Percentiles rank a stretch among this genome's conserved stretches.
These are phyloP conservation scores for Carex arenaria DNA, from an alignment of 202 grass and related monocot genomes.

Conservation along the genomic window DNA sequence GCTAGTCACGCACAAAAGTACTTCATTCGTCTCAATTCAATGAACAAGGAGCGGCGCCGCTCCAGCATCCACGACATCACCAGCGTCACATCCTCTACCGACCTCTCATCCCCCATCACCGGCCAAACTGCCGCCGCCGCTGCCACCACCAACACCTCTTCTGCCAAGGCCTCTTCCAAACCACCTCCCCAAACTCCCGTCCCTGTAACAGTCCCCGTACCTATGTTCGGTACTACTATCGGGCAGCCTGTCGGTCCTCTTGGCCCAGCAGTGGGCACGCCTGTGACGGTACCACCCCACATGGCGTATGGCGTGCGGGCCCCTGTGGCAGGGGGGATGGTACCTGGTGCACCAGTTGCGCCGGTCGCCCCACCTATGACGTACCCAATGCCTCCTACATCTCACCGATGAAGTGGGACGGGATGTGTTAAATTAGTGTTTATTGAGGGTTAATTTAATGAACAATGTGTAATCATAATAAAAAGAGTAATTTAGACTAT, in stretches of 20 bases:
- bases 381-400: slow-evolving; percentile 65
- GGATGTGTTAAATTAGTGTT: slow-evolving; percentile 1
- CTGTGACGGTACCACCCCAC: slow-evolving; percentile 66
- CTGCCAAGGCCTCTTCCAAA: slow-evolving; percentile 50
- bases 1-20: slow-evolving; percentile 98
- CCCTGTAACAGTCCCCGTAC: slow-evolving; percentile 29
- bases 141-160: not conserved
- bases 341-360: slow-evolving; percentile 46
- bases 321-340: slow-evolving; percentile 48
- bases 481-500: slow-evolving; percentile 15
- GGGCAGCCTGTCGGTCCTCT: slow-evolving; percentile 83
- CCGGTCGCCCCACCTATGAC: slow-evolving; percentile 36
- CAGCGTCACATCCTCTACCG: slow-evolving; percentile 52
- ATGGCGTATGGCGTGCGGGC: slow-evolving; percentile 56
- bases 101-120: slow-evolving; percentile 51
- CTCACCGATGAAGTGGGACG: slow-evolving; percentile 37
- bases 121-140: slow-evolving; percentile 60
- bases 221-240: slow-evolving; percentile 65
- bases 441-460: slow-evolving; percentile 16
- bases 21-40: slow-evolving; percentile 88
- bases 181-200: slow-evolving; percentile 4
- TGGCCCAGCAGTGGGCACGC: slow-evolving; percentile 77
- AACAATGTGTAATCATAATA: slow-evolving; percentile 9
- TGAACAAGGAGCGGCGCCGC: slow-evolving; percentile 90
- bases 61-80: slow-evolving; percentile 98